Conservation (phyloP, 805 yeast species). For the Wickerhamomyces bovis region DNA sequence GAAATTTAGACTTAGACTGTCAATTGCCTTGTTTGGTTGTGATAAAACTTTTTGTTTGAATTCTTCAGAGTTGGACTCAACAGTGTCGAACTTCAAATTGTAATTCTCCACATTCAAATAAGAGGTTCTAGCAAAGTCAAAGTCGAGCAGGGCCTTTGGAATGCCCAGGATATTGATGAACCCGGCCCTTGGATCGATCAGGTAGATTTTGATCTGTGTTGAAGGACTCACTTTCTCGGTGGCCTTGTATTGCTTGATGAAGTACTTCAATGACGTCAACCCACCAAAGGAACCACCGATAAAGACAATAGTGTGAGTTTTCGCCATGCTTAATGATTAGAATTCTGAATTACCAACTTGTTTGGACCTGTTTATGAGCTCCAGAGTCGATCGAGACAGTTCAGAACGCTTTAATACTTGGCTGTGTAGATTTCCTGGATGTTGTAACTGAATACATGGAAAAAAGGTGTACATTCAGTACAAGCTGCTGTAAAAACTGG, state of each 20-base stretch:
- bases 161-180: constrained; percentile 35
- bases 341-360: too few relatives aligned
- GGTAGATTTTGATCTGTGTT: constrained; percentile 21
- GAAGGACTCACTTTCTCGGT: constrained; percentile 1
- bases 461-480: neutral
- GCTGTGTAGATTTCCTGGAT: neutral
- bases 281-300: constrained; percentile 36
- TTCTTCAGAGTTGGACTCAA: constrained; percentile 30
- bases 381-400: too few relatives aligned
- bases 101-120: constrained; percentile 26
- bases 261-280: constrained; percentile 24
- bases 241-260: constrained; percentile 14
- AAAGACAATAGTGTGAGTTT: constrained; percentile 1
- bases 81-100: constrained; percentile 24
- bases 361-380: too few relatives aligned
- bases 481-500: too few relatives aligned
- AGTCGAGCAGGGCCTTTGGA: constrained; percentile 32
- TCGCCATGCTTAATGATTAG: neutral
- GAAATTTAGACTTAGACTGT: constrained; percentile 13
- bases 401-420: neutral
- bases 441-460: neutral
- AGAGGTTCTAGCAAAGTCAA: constrained; percentile 30
- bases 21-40: constrained; percentile 8
- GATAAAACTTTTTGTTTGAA: constrained; percentile 12
- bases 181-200: constrained; percentile 37